Evolutionary conservation across 1,284 basidiomycete species (phyloP).

Genomic region (Fomitopsis palustris): DNA sequence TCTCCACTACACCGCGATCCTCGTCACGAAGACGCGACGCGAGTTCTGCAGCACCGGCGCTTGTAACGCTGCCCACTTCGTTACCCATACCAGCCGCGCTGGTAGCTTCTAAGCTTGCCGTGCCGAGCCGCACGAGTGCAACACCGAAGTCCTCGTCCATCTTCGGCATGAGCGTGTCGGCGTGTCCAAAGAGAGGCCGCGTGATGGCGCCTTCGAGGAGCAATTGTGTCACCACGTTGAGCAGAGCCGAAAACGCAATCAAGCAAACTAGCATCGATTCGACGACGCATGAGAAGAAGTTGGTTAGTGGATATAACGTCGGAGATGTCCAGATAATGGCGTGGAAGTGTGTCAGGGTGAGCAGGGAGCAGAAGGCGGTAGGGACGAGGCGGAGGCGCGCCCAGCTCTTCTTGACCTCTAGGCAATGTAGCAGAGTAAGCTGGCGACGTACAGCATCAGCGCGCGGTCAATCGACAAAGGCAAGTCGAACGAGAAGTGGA

Average conservation of each 20-base stretch:
- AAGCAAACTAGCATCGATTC: slow-evolving; percentile 56
- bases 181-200: slow-evolving; percentile 46
- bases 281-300: slow-evolving; percentile 67
- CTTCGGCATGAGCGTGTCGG: slow-evolving; percentile 38
- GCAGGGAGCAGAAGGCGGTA: slow-evolving; percentile 54
- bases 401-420: slow-evolving; percentile 59
- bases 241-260: slow-evolving; percentile 50
- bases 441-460: slow-evolving; percentile 21
- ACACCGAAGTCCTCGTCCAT: slow-evolving; percentile 74
- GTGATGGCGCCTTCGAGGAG: slow-evolving; percentile 49
- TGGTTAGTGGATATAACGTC: slow-evolving; percentile 60
- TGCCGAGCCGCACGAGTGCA: slow-evolving; percentile 64
- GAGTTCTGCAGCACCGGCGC: slow-evolving; percentile 26
- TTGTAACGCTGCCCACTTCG: slow-evolving; percentile 56
- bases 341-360: slow-evolving; percentile 66
- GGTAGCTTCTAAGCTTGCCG: slow-evolving; percentile 70
- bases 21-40: slow-evolving; percentile 13
- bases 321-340: slow-evolving; percentile 49
- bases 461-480: too few species aligned
- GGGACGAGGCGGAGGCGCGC: slow-evolving; percentile 61
- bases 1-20: slow-evolving; percentile 34
- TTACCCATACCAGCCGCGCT: slow-evolving; percentile 69
- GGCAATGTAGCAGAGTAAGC: slow-evolving; percentile 58
- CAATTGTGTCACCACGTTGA: slow-evolving; percentile 63
- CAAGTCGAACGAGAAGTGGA: too few species aligned